phyloP scores from a whole-genome alignment of 257 asterid genomes.

The Anisodus tanguticus region DNA sequence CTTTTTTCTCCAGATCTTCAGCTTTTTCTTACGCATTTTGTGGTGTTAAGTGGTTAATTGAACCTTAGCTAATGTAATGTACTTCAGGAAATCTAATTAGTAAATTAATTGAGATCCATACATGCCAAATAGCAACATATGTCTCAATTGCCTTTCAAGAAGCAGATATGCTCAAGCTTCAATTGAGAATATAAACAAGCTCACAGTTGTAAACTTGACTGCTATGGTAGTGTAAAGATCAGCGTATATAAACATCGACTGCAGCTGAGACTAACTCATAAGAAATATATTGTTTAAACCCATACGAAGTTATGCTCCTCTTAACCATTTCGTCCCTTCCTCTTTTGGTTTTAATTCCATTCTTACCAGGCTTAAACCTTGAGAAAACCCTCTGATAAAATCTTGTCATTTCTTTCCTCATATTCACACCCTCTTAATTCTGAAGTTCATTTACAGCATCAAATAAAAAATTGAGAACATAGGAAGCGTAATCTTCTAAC shows the following conservation, averaged over 20 bases:
- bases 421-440: neutral
- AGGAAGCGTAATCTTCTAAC: neutral
- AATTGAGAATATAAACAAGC: conserved; percentile 12
- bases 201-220: neutral
- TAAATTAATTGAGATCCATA: neutral
- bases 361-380: neutral
- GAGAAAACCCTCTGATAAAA: neutral
- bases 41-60: neutral
- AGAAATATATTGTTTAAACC: neutral
- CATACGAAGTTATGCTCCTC: neutral
- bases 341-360: neutral
- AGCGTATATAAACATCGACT: neutral
- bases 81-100: neutral
- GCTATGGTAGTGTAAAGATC: neutral
- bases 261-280: neutral
- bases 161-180: neutral
- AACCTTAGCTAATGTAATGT: neutral
- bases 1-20: neutral
- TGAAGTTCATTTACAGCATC: neutral
- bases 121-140: neutral
- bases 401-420: neutral
- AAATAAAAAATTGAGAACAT: neutral
- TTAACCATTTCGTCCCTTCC: neutral
- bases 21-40: neutral
- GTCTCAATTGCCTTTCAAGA: neutral